These are phyloP conservation scores for Colletotrichum destructivum DNA, from an alignment of 2,329 filamentous ascomycete species.

Conservation along the genomic window DNA sequence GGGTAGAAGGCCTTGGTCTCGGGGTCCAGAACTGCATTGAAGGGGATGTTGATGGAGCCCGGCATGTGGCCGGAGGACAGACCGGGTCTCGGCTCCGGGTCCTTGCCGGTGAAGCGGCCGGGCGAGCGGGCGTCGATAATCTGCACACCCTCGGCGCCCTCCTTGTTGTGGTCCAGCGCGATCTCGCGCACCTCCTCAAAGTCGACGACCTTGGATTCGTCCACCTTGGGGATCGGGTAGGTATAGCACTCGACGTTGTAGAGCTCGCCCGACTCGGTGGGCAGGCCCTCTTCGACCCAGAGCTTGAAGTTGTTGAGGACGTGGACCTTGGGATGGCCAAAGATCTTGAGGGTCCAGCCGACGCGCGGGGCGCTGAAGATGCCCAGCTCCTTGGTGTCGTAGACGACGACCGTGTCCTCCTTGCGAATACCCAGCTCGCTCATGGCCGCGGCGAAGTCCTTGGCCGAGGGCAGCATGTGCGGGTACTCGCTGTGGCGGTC, in stretches of 20 bases:
- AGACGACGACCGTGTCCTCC: constrained; percentile 93
- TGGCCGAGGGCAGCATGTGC: constrained; percentile 92
- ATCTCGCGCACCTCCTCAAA: constrained; percentile 89
- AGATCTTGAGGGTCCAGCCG: constrained; percentile 92
- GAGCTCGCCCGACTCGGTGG: constrained; percentile 84
- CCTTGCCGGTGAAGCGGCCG: constrained; percentile 85
- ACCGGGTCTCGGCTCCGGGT: constrained; percentile 88
- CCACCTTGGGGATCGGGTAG: constrained; percentile 75
- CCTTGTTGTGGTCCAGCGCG: constrained; percentile 82
- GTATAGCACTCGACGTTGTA: constrained; percentile 76
- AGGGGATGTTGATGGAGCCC: constrained; percentile 86
- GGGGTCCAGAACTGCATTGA: constrained; percentile 84
- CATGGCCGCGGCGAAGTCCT: constrained; percentile 90
- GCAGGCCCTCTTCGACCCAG: constrained; percentile 89
- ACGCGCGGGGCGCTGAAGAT: constrained; percentile 96
- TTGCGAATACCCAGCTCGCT: constrained; percentile 86
- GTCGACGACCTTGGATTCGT: constrained; percentile 76
- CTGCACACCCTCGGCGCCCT: constrained; percentile 86
- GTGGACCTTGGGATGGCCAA: constrained; percentile 91
- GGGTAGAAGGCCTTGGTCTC: constrained; percentile 86
- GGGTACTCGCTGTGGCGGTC: constrained; percentile 91
- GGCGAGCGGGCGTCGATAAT: constrained; percentile 88
- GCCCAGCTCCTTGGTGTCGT: constrained; percentile 91
- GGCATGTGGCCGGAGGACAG: constrained; percentile 94
- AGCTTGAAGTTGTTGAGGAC: constrained; percentile 94